phyloP scores from a whole-genome alignment of 2,329 filamentous ascomycete genomes.

The Diaporthe nobilis region DNA sequence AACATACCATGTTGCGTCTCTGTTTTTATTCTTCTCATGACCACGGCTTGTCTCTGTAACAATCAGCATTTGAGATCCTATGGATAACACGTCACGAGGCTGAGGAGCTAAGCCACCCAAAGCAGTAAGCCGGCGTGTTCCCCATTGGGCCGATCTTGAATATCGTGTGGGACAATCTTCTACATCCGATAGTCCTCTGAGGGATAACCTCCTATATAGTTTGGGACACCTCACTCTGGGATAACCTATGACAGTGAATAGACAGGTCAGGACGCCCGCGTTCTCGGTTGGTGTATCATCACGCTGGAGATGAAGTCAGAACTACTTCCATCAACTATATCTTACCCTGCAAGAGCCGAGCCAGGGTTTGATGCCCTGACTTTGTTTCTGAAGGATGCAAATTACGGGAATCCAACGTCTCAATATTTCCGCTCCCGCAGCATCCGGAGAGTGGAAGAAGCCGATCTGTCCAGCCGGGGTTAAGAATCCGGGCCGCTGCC shows the following conservation, averaged over 20 bases:
- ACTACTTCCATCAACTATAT: neutral
- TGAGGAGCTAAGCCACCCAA: constrained; percentile 8
- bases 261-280: neutral
- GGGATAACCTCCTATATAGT: neutral
- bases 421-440: constrained; percentile 31
- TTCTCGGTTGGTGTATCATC: neutral
- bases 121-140: constrained; percentile 1
- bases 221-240: neutral
- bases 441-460: neutral
- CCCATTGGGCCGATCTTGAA: neutral
- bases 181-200: neutral
- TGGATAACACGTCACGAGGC: neutral
- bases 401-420: constrained; percentile 30
- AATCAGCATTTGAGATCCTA: neutral
- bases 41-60: neutral
- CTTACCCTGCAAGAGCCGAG: neutral
- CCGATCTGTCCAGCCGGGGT: neutral
- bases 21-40: neutral
- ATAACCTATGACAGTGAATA: neutral
- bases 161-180: neutral
- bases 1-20: neutral
- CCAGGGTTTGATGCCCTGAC: neutral
- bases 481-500: neutral
- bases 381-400: constrained; percentile 25
- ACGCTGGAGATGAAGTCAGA: neutral